Percentiles rank a stretch among this genome's conserved stretches.
phyloP scores from a whole-genome alignment of 1,284 basidiomycete species.

The Veloboletus limbatus region DNA sequence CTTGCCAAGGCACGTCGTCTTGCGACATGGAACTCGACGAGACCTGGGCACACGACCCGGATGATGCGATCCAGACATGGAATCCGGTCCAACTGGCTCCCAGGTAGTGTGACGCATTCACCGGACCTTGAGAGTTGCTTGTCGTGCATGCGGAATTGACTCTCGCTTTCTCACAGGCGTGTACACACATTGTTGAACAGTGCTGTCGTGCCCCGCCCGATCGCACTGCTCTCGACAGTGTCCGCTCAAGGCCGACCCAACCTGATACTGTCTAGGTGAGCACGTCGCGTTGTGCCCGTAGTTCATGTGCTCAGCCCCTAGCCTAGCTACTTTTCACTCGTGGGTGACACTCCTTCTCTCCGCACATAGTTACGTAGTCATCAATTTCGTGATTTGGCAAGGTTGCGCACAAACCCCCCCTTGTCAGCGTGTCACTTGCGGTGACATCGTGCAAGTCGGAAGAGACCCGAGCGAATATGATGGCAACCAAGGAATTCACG shows the following conservation, averaged over 20 bases:
- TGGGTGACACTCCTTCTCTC: slow-evolving; percentile 8
- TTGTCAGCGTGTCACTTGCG: slow-evolving; percentile 60
- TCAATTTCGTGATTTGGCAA: slow-evolving; percentile 32
- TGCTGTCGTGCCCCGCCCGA: slow-evolving; percentile 67
- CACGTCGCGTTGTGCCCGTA: neutral
- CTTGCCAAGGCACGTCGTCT: no score
- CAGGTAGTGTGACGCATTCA: slow-evolving; percentile 21
- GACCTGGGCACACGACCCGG: slow-evolving; percentile 36
- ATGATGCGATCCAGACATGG: slow-evolving; percentile 47
- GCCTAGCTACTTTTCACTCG: slow-evolving; percentile 61
- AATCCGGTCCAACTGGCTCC: slow-evolving; percentile 37
- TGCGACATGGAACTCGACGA: no score
- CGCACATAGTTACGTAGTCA: slow-evolving; percentile 32
- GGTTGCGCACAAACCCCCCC: slow-evolving; percentile 63
- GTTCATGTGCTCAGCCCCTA: no score
- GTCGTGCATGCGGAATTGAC: slow-evolving; percentile 20
- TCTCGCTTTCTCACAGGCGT: slow-evolving; percentile 36
- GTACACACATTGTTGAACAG: slow-evolving; percentile 62
- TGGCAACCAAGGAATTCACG: slow-evolving; percentile 66
- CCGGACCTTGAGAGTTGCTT: slow-evolving; percentile 5
- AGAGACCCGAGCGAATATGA: slow-evolving; percentile 70
- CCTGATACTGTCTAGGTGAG: slow-evolving; percentile 63
- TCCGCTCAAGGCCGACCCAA: slow-evolving; percentile 56
- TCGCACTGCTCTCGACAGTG: slow-evolving; percentile 71
- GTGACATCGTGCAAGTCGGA: slow-evolving; percentile 46